Evolutionary conservation across 2,329 filamentous ascomycete species (phyloP), one percentile per base, ranked within the genome.

Genomic region (Lachnellula hyalina): DNA sequence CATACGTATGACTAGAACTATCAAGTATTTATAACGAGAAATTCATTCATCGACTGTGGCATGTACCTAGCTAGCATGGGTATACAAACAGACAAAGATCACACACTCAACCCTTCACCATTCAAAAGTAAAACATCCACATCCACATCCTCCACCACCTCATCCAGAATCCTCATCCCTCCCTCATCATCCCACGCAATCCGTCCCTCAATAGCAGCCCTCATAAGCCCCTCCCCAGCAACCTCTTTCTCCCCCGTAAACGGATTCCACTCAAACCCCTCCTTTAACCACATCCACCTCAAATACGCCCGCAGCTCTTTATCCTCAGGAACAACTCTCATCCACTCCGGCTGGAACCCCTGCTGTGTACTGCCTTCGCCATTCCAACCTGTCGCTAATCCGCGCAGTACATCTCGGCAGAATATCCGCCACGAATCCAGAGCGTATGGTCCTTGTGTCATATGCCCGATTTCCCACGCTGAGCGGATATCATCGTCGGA

Each of bases 381-480:
- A 64, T 83, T 85, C 81, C 86, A 90, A 59, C 85, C 82, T 9
- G 72, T 68, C 1, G 86, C 83, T 17, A 84, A 70, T 0, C 84
- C 86, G 7, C 91, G 80, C 23, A 96, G 70, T 34, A 79, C 76
- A 68, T 96, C 92, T 1, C 92, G 83, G 68, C 90, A 96, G 71
- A 96, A 96, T 60, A 96, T 96, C 3, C 92, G 83, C 89, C 90
- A 96, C 66, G 87, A 92, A 70, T 96, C 92, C 48, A 93, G 76
- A 0, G 90, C 88, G 70, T 96, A 96, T 1, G 83, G 78, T 15
- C 91, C 89, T 52, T 89, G 85, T 0, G 90, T 91, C 54, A 96
- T 74, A 69, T 96, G 89, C 0, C 87, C 90, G 56, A 96, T 87
- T 66, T 96, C 92, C 85, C 90, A 95, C 0, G 81, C 68, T 8